Base-by-base conservation (phyloP, 2,329 filamentous ascomycete species). In the Hypoxylon sp. region DNA sequence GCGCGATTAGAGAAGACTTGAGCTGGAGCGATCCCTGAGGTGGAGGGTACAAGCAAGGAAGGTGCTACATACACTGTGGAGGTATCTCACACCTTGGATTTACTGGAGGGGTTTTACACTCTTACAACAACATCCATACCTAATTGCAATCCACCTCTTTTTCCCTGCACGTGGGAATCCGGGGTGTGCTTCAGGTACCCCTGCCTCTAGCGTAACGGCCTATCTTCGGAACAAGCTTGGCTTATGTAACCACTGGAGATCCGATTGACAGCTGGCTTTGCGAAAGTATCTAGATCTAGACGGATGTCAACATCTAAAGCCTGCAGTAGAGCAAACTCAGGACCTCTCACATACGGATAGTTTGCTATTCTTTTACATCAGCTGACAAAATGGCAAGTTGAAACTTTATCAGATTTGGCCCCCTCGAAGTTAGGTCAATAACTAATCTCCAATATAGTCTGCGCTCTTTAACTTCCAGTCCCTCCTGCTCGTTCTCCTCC, bases 401-500 rank as follows among this genome's bases (percentile, higher is more conserved):
- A 44, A 11, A 20, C 17, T 28, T 28, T 6, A 71, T 62, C 28
- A 62, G 60, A 44, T 32, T 22, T 10, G 22, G 10, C 1, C 13
- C 22, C 6, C 41, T 10, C 3, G 28, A 13, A 15, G 26, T n/a
- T 34, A 17, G 17, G 26, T 53, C 56, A 43, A 63, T 51, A 48
- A 44, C 56, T 60, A 49, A 46, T 15, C 19, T 39, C 34, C 43
- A 74, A 58, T 49, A n/a, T 34, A 97, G 95, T 91, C 95, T 62
- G 95, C 95, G 57, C 90, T 99, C 74, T 97, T 99, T 89, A 98
- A 98, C 82, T 98, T 99, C 84, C 93, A 97, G 80, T 97, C 93
- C 62, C 91, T 98, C 71, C 87, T 99, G 72, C 88, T 98, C 73
- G 94, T 97, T 70, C 89, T 99, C 73, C 89, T 99, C 53, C 90